Base-by-base conservation (phyloP, 1,139 yeast genomes). In the Hyphopichia pseudoburtonii region DNA sequence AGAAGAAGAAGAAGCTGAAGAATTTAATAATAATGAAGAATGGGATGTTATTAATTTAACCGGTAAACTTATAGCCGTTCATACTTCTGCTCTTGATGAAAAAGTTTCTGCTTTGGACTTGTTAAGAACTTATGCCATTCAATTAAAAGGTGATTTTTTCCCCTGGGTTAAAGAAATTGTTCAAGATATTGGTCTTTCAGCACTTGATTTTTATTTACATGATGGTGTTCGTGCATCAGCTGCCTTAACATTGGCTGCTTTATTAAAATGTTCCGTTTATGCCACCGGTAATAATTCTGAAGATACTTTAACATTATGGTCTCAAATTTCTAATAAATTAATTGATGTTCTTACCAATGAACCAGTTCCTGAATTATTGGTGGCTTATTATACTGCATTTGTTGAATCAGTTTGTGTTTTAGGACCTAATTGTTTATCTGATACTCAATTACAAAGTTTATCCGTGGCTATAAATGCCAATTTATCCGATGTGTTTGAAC, bases 181-280 rank as follows among this genome's bases (percentile, higher is more conserved):
- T 37, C 75, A 71, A 36, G 94, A 86, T 28, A 82, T 92, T 47
- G 86, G 90, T 17, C 68, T 89, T 25, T 97, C 97, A 6, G 89
- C 96, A 2, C 72, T 92, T 42, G 92, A 84, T 56, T 94, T 90
- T 57, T 89, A 87, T 56, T 76, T 90, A 54, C 97, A 89, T 58
- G 97, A 89, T 58, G 96, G 95, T 24, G 97, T 92, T 8, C 80
- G 98, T 53, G 88, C 87, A 19, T 80, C 95, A 17, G 90, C 96
- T 35, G 90, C 96, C 4, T 77, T 83, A 44, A 77, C 92, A 3
- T 79, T 90, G 51, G 92, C 97, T 1, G 80, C 89, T 7, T 68
- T 90, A 44, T 67, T 92, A 45, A 68, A 78, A 40, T 80, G 88
- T 46, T 73, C 84, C n/a, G 80, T 80, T 30, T 66, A 72, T 28